These are phyloP conservation scores for Tillandsia leiboldiana DNA, from an alignment of 176 grass and related monocot species.

Conservation along the genomic window DNA sequence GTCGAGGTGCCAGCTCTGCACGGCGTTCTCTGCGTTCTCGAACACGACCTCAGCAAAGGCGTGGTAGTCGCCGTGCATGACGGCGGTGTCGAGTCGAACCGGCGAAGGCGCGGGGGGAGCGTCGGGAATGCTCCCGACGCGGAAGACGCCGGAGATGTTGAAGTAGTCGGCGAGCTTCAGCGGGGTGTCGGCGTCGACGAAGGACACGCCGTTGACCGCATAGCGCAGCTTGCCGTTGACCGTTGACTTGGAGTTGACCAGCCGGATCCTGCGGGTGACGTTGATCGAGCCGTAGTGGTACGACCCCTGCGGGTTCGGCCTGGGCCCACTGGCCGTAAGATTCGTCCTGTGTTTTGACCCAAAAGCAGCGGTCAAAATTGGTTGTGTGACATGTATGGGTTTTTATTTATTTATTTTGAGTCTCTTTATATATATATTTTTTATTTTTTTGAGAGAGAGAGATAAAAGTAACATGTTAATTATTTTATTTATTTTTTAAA, in stretches of 20 bases:
- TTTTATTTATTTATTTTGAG: no score
- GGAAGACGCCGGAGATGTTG: constrained; percentile 64
- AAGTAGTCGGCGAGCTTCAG: constrained; percentile 81
- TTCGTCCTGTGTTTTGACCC: constrained; percentile 38
- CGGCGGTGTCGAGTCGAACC: constrained; percentile 34
- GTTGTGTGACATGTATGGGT: no score
- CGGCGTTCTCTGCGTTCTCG: constrained; percentile 41
- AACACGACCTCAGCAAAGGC: constrained; percentile 72
- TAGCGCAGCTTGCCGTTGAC: constrained; percentile 46
- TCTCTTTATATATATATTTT: no score
- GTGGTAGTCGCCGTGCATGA: constrained; percentile 70
- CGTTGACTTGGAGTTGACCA: constrained; percentile 41
- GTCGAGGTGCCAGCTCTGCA: constrained; percentile 88
- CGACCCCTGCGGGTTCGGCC: constrained; percentile 87
- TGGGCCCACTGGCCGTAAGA: constrained; percentile 72
- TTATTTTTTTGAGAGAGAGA: no score
- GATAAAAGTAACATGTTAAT: no score
- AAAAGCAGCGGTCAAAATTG: not conserved
- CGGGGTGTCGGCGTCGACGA: constrained; percentile 63
- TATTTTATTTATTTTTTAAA: no score
- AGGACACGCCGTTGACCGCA: constrained; percentile 74
- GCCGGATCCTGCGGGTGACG: constrained; percentile 57
- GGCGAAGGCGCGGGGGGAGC: not conserved
- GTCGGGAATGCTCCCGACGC: constrained; percentile 48
- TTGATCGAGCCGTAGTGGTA: constrained; percentile 88